Percentiles rank a stretch among this genome's conserved stretches.
Evolutionary conservation across 805 yeast species (phyloP).

Genomic region (Ogataea nonfermentans): DNA sequence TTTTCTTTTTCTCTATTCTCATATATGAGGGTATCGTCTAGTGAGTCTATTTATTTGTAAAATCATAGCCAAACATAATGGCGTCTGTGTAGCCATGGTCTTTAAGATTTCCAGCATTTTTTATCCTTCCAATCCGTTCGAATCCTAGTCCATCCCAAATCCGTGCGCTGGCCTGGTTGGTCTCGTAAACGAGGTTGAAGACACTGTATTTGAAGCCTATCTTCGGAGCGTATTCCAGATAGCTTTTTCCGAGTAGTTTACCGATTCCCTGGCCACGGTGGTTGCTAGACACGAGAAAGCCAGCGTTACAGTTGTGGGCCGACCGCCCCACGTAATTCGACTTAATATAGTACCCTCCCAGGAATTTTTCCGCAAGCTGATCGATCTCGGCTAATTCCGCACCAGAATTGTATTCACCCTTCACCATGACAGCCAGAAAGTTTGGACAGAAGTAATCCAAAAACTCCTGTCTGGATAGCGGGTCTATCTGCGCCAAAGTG

Average conservation of each 20-base stretch:
- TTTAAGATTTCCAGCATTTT: constrained; percentile 70
- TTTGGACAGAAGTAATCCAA: constrained; percentile 63
- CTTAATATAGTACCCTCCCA: constrained; percentile 79
- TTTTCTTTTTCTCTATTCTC: too few relatives aligned
- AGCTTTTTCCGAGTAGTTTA: constrained; percentile 61
- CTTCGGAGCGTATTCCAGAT: constrained; percentile 68
- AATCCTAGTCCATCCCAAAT: constrained; percentile 88
- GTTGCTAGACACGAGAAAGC: constrained; percentile 64
- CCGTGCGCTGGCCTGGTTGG: constrained; percentile 68
- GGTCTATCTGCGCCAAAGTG: constrained; percentile 65
- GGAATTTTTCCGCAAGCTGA: constrained; percentile 41
- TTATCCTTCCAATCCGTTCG: constrained; percentile 70
- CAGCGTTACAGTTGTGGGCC: constrained; percentile 85
- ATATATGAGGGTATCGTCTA: too few relatives aligned
- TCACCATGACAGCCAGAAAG: constrained; percentile 62
- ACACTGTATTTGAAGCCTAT: constrained; percentile 82
- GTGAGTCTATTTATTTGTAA: constrained; percentile 3
- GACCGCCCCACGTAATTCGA: constrained; percentile 87
- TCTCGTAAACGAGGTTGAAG: constrained; percentile 82
- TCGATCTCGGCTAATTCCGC: constrained; percentile 12
- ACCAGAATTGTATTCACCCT: constrained; percentile 35
- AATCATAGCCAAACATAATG: constrained; percentile 66
- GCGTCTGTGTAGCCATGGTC: constrained; percentile 76
- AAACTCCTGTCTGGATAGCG: constrained; percentile 48
- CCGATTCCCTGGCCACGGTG: constrained; percentile 67